Conservation (phyloP, 1,139 yeast genomes). For the Debaryomyces robertsiae region DNA sequence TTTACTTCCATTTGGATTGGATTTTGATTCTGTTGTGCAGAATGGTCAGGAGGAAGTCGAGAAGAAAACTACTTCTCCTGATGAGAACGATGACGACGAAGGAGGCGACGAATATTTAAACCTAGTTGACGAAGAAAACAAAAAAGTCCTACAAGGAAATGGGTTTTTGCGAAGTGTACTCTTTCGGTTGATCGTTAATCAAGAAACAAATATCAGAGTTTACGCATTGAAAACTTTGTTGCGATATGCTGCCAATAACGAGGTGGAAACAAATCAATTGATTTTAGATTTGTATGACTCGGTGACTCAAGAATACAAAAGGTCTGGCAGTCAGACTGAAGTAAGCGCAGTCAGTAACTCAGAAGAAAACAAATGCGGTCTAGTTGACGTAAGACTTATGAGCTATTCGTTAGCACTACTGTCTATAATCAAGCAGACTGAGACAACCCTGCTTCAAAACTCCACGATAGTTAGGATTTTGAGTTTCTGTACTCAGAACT, state of each 20-base stretch:
- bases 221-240: constrained; percentile 39
- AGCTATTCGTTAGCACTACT: constrained; percentile 42
- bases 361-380: constrained; percentile 29
- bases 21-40: constrained; percentile 30
- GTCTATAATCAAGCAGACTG: constrained; percentile 42
- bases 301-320: constrained; percentile 37
- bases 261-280: constrained; percentile 41
- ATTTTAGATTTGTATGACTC: constrained; percentile 35
- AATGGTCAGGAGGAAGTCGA: constrained; percentile 12
- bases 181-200: constrained; percentile 37
- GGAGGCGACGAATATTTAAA: no score
- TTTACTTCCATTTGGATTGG: constrained; percentile 42
- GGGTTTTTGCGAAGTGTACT: constrained; percentile 35
- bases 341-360: constrained; percentile 1
- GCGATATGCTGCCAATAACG: constrained; percentile 33
- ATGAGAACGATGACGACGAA: constrained; percentile 16
- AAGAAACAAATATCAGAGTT: constrained; percentile 38
- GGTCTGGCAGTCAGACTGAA: constrained; percentile 10
- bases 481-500: constrained; percentile 51
- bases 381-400: constrained; percentile 28
- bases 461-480: constrained; percentile 44
- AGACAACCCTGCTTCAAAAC: constrained; percentile 41
- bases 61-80: constrained; percentile 13
- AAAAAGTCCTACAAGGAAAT: constrained; percentile 18
- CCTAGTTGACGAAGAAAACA: constrained; percentile 25